Evolutionary conservation across 2,329 filamentous ascomycete genomes (phyloP).

Genomic region (Fusarium robinianum): DNA sequence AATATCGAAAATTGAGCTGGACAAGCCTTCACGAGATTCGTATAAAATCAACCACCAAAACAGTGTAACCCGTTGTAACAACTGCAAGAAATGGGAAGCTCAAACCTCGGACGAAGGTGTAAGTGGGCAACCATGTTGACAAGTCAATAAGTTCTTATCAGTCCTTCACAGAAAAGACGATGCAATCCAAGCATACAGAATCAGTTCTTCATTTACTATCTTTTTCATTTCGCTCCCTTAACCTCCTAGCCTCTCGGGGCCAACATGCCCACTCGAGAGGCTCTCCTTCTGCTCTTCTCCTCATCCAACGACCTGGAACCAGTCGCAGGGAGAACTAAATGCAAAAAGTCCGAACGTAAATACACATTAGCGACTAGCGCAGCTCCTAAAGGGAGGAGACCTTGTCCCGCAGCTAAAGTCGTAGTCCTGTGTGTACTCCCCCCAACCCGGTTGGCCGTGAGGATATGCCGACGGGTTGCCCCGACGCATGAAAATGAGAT

Average conservation of each 20-base stretch:
- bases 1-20: too few species aligned
- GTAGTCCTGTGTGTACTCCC: conserved; percentile 17
- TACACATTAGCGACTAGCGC: conserved; percentile 39
- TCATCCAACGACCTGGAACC: conserved; percentile 32
- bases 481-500: conserved; percentile 20
- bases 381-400: conserved; percentile 11
- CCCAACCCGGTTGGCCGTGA: conserved; percentile 12
- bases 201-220: conserved; percentile 32
- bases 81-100: too few species aligned
- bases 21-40: too few species aligned
- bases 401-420: conserved; percentile 21
- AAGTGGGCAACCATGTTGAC: too few species aligned
- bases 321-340: conserved; percentile 26
- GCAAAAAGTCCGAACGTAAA: conserved; percentile 30
- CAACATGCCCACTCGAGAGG: conserved; percentile 14
- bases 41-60: too few species aligned
- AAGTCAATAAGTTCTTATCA: too few species aligned
- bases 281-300: conserved; percentile 16
- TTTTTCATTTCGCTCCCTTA: conserved; percentile 32
- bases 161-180: background rate
- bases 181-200: conserved; percentile 9
- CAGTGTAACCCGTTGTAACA: too few species aligned
- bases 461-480: conserved; percentile 18
- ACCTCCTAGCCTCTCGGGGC: conserved; percentile 23
- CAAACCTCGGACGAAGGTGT: too few species aligned